A percentile compares a stretch with the other conserved stretches of the same genome.
phyloP scores from a whole-genome alignment of 176 grass and related monocot species.

The Alopecurus myosuroides region DNA sequence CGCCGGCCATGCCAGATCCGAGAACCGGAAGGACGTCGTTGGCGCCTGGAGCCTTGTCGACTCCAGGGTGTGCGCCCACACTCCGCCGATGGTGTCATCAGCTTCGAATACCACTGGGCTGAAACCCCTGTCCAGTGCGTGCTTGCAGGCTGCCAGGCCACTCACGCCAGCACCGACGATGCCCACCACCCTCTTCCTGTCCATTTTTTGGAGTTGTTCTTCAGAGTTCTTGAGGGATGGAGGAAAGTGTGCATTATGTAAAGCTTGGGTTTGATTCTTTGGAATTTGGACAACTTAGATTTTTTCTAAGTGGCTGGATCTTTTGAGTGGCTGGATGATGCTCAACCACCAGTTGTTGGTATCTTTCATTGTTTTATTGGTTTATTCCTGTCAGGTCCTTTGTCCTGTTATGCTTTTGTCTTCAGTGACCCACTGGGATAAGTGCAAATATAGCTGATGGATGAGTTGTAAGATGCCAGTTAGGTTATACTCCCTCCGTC shows the following conservation, averaged over 20 bases:
- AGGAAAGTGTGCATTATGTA: neutral
- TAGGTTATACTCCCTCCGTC: too few species aligned
- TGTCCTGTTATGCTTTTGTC: neutral
- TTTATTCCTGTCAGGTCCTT: neutral
- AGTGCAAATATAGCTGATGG: neutral
- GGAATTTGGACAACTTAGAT: conserved; percentile 10
- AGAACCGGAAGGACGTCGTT: conserved; percentile 44
- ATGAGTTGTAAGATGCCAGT: neutral
- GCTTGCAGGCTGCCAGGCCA: conserved; percentile 86
- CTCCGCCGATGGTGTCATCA: conserved; percentile 48
- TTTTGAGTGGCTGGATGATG: conserved; percentile 15
- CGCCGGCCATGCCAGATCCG: conserved; percentile 63
- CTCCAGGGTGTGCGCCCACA: conserved; percentile 65
- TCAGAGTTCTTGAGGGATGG: neutral
- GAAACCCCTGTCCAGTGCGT: conserved; percentile 53
- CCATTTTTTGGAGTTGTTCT: conserved; percentile 24
- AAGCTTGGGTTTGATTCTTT: neutral
- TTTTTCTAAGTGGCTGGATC: conserved; percentile 35
- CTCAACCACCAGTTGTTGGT: conserved; percentile 27
- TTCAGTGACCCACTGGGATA: neutral
- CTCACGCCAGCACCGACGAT: conserved; percentile 79
- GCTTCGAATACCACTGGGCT: conserved; percentile 64
- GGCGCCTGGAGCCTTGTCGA: conserved; percentile 79
- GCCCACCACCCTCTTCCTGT: conserved; percentile 56
- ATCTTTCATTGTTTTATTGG: conserved; percentile 13